Percentiles rank a stretch among this genome's conserved stretches.
phyloP scores from a whole-genome alignment of 2,329 filamentous ascomycete genomes.

The Fusarium humuli region DNA sequence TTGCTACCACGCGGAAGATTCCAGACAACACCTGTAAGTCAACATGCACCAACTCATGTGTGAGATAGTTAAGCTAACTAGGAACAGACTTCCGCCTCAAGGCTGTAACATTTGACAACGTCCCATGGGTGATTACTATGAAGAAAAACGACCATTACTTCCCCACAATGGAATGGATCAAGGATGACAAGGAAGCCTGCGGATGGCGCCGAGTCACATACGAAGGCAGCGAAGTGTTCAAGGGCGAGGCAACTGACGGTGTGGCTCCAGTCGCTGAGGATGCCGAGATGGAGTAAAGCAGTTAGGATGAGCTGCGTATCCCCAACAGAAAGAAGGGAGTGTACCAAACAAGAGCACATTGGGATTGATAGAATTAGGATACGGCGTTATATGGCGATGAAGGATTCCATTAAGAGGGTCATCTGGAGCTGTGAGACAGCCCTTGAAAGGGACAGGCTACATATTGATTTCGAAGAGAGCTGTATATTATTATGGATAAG shows the following conservation, averaged over 20 bases:
- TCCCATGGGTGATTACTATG: conserved; percentile 99
- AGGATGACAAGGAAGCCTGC: conserved; percentile 67
- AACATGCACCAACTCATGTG: neutral
- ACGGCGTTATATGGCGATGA: conserved; percentile 55
- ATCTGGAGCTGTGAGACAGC: conserved; percentile 50
- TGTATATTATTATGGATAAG: conserved; percentile 17
- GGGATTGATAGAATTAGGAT: conserved; percentile 38
- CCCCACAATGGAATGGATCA: conserved; percentile 77
- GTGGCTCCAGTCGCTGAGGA: conserved; percentile 57
- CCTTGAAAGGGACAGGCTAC: conserved; percentile 11
- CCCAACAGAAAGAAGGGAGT: conserved; percentile 20
- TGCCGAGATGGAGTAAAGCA: conserved; percentile 56
- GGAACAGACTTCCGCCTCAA: conserved; percentile 90
- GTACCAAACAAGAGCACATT: conserved; percentile 23
- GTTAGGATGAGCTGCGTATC: neutral
- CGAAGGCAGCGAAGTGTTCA: conserved; percentile 64
- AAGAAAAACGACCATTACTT: conserved; percentile 99
- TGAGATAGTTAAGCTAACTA: conserved; percentile 25
- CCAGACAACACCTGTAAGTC: conserved; percentile 89
- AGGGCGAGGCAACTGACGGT: conserved; percentile 66
- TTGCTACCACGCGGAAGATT: conserved; percentile 85
- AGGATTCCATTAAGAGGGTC: conserved; percentile 46
- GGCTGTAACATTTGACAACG: conserved; percentile 98
- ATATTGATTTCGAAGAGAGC: conserved; percentile 15
- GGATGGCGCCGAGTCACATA: conserved; percentile 74